Conservation (phyloP, 2,329 filamentous ascomycete genomes). For the Colletotrichum musae region DNA sequence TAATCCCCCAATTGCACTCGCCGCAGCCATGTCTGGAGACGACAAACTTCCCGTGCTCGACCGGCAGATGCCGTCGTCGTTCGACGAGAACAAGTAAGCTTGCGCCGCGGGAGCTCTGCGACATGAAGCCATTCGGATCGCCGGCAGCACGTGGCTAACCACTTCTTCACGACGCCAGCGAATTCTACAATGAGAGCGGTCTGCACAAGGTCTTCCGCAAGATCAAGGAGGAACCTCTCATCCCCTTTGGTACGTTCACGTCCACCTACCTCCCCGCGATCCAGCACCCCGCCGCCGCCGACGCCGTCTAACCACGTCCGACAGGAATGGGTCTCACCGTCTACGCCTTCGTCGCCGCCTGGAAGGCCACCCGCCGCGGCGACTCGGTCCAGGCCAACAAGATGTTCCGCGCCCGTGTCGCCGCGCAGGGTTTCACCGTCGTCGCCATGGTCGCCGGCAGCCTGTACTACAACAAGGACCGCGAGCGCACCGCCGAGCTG, state of each 20-base stretch:
- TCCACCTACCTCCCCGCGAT: background rate
- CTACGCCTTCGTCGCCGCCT: slow-evolving; percentile 88
- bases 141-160: slow-evolving; percentile 35
- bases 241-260: slow-evolving; percentile 79
- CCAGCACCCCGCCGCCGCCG: background rate
- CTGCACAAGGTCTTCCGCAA: slow-evolving; percentile 84
- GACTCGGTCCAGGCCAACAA: slow-evolving; percentile 90
- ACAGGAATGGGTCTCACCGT: slow-evolving; percentile 84
- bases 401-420: slow-evolving; percentile 97
- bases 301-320: background rate
- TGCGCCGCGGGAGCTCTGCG: slow-evolving; percentile 5
- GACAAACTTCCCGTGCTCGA: slow-evolving; percentile 50
- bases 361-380: slow-evolving; percentile 86
- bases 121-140: background rate
- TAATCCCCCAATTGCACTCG: slow-evolving; percentile 7
- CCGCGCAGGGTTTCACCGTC: slow-evolving; percentile 94
- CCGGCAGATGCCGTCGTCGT: slow-evolving; percentile 82
- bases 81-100: slow-evolving; percentile 80
- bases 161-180: slow-evolving; percentile 61
- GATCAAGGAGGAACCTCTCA: slow-evolving; percentile 89
- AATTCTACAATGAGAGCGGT: slow-evolving; percentile 88
- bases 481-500: slow-evolving; percentile 84
- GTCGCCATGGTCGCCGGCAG: slow-evolving; percentile 91
- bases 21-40: slow-evolving; percentile 29
- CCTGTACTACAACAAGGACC: slow-evolving; percentile 87